Base-by-base conservation (phyloP, 495 filamentous ascomycete species). In the Halenospora varia region DNA sequence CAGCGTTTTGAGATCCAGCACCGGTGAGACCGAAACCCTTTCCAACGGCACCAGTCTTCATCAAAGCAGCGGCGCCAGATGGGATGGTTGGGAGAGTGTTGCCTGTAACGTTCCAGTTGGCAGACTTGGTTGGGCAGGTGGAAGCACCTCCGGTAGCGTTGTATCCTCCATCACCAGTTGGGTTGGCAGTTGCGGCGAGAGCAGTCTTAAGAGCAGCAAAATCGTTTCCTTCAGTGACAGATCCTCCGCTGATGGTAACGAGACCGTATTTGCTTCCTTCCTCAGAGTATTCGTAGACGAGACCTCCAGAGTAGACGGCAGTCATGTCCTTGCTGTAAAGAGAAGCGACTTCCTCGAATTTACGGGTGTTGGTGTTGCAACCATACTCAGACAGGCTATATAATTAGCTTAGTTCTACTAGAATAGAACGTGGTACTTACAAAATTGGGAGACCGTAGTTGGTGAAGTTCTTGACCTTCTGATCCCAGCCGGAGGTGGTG, bases 261-360 rank as follows among this genome's bases (percentile, higher is more conserved):
- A 97, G 83, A 56, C 93, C 93, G 74, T 84, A 97, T 20, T 76
- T 71, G 75, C 82, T 88, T 35, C 74, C 73, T 68, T 93, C 92
- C 71, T 92, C 72, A 56, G 87, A 85, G 75, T 96, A 97, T 72
- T 97, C 93, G 75, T 97, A 97, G 68, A 96, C 88, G 44, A 97
- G 84, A 65, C 93, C 93, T 61, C 94, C 93, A 55, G 93, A 97
- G 81, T 96, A 97, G 59, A 97, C 94, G 49, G 71, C 58, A 3
- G 89, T 93, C 94, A 97, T 98, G 56, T 95, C 67, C 18, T 71
- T 73, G 70, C 78, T 83, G 82, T 97, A 97, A 47, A 97, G 82
- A 35, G 92, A 78, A 26, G 70, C 65, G 50, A 97, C 80, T 75
- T 97, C 94, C 53, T 84, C 74, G 69, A 94, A 97, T 64, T 86